Evolutionary conservation across 169 alveolate genomes (phyloP).

Genomic region (Cryptosporidium sp.): DNA sequence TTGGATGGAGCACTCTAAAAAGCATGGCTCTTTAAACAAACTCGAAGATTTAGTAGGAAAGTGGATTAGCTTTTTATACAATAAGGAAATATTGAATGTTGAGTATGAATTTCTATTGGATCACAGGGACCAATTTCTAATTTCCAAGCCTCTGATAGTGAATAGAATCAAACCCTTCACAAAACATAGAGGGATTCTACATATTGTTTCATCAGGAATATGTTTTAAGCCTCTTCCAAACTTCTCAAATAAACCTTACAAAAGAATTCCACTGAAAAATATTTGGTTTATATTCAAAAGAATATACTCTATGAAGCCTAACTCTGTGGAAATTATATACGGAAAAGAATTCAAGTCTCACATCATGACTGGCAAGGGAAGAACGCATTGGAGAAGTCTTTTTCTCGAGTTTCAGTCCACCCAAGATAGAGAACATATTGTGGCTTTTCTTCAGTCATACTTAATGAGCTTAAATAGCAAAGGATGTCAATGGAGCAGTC

Average conservation of each 20-base stretch:
- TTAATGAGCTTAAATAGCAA: constrained; percentile 67
- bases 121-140: constrained; percentile 45
- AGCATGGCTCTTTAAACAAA: background rate
- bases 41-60: constrained; percentile 15
- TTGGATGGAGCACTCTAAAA: constrained; percentile 18
- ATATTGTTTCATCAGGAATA: constrained; percentile 82
- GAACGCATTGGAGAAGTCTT: constrained; percentile 82
- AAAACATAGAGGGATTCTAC: constrained; percentile 84
- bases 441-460: constrained; percentile 81
- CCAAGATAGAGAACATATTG: constrained; percentile 82
- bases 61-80: constrained; percentile 34
- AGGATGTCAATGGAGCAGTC: constrained; percentile 1
- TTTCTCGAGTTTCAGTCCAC: constrained; percentile 82
- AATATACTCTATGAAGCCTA: constrained; percentile 83
- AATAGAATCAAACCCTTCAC: constrained; percentile 83
- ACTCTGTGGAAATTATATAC: constrained; percentile 86
- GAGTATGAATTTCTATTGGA: constrained; percentile 69
- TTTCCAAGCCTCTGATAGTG: constrained; percentile 54
- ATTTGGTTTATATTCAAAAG: constrained; percentile 84
- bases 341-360: constrained; percentile 75
- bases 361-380: background rate
- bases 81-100: constrained; percentile 51
- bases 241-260: constrained; percentile 84
- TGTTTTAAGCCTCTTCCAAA: constrained; percentile 87
- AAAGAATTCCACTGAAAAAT: constrained; percentile 80